Conservation (phyloP, 2,329 filamentous ascomycete species). For the Aspergillus melleus region DNA sequence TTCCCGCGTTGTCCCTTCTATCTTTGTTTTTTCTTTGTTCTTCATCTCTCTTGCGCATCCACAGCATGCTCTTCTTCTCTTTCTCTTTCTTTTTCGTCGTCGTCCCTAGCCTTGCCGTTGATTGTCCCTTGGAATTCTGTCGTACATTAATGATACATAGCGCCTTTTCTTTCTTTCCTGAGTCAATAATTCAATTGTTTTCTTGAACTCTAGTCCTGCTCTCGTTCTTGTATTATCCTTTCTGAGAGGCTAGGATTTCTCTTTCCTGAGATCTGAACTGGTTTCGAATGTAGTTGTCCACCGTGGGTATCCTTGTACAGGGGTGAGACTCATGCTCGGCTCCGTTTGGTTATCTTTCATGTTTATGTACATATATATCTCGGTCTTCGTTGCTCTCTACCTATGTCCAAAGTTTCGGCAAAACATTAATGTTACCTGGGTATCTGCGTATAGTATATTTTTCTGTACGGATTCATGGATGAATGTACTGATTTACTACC, state of each 20-base stretch:
- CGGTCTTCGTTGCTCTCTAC: no score
- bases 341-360: no score
- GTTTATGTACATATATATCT: no score
- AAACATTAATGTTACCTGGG: no score
- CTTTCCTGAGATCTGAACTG: no score
- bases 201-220: not conserved
- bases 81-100: not conserved
- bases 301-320: no score
- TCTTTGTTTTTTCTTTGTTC: not conserved
- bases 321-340: no score
- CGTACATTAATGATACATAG: constrained; percentile 27
- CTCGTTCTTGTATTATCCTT: not conserved
- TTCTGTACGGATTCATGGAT: no score
- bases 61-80: constrained; percentile 1
- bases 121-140: constrained; percentile 8
- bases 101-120: not conserved
- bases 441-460: no score
- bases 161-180: constrained; percentile 20
- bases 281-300: no score
- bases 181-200: constrained; percentile 17
- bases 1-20: constrained; percentile 4
- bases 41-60: not conserved
- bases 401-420: no score
- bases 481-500: no score
- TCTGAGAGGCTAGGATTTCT: not conserved